Conservation (phyloP, 2,329 filamentous ascomycete genomes). For the Aspergillus nomiae region DNA sequence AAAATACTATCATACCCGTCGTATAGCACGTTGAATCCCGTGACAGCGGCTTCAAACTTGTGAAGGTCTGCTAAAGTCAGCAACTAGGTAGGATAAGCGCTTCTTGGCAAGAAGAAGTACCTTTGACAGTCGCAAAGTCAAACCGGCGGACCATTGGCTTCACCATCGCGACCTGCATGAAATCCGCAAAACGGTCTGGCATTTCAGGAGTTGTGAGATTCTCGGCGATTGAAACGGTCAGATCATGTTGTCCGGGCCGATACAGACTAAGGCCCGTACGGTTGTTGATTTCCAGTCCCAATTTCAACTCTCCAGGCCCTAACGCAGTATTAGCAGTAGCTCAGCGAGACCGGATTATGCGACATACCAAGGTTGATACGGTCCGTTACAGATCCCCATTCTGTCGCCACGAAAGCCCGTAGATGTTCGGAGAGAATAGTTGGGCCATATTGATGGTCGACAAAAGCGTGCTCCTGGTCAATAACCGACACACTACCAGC, state of each 20-base stretch:
- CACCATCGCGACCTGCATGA: conserved; percentile 59
- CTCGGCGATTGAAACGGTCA: conserved; percentile 75
- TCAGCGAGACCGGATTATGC: background rate
- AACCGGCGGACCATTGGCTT: conserved; percentile 71
- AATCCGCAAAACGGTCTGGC: conserved; percentile 63
- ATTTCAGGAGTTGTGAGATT: conserved; percentile 64
- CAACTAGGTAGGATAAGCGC: background rate
- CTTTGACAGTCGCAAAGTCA: conserved; percentile 61
- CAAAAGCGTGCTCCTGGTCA: conserved; percentile 64
- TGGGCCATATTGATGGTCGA: conserved; percentile 59
- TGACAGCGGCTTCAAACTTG: conserved; percentile 75
- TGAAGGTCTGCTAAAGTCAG: conserved; percentile 63
- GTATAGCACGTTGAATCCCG: conserved; percentile 75
- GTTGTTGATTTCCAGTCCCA: conserved; percentile 65
- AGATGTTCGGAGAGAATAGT: conserved; percentile 77
- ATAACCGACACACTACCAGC: conserved; percentile 57
- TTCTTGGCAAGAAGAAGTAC: conserved; percentile 23
- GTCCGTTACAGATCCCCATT: conserved; percentile 77
- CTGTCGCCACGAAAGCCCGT: conserved; percentile 73
- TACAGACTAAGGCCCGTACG: conserved; percentile 66
- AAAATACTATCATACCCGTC: conserved; percentile 53
- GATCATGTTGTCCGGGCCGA: conserved; percentile 73
- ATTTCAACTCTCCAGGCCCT: conserved; percentile 70
- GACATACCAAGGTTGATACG: conserved; percentile 70
- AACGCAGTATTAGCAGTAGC: conserved; percentile 16